These are phyloP conservation scores for Silene uniflora DNA, from an alignment of 148 eudicot species.

Conservation along the genomic window DNA sequence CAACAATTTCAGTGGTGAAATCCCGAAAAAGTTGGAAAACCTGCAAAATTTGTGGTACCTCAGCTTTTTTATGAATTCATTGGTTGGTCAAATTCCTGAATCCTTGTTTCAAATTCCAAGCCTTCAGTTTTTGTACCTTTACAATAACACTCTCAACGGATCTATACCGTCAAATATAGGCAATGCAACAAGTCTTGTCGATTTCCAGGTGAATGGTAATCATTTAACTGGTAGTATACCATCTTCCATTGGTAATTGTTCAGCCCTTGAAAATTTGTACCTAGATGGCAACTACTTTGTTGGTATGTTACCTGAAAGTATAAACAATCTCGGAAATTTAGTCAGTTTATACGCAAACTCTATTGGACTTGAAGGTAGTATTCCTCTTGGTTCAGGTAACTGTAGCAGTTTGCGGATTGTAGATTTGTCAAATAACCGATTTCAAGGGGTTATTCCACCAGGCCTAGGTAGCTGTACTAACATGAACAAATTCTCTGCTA, in stretches of 20 bases:
- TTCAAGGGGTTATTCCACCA: slow-evolving; percentile 44
- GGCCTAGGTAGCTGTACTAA: slow-evolving; percentile 58
- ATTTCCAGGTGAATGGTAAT: slow-evolving; percentile 40
- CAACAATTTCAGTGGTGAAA: slow-evolving; percentile 43
- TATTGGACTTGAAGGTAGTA: slow-evolving; percentile 45
- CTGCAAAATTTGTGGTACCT: slow-evolving; percentile 21
- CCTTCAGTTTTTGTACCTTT: slow-evolving; percentile 32
- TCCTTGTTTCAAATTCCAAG: slow-evolving; percentile 39
- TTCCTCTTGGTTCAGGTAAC: slow-evolving; percentile 46
- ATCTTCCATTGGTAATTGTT: slow-evolving; percentile 56
- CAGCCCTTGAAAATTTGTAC: slow-evolving; percentile 31
- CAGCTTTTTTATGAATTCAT: slow-evolving; percentile 40
- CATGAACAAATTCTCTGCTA: slow-evolving; percentile 37
- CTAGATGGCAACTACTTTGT: slow-evolving; percentile 41
- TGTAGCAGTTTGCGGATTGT: slow-evolving; percentile 38
- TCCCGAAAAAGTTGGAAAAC: slow-evolving; percentile 25
- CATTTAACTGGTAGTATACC: slow-evolving; percentile 54
- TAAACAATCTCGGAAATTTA: slow-evolving; percentile 45
- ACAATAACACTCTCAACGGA: slow-evolving; percentile 49
- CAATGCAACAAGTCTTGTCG: slow-evolving; percentile 35
- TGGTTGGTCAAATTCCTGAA: slow-evolving; percentile 50
- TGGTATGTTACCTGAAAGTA: slow-evolving; percentile 53
- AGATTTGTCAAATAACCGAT: slow-evolving; percentile 49
- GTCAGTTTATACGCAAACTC: slow-evolving; percentile 30
- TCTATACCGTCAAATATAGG: slow-evolving; percentile 56